Evolutionary conservation across 768 basidiomycete species (phyloP), one percentile per base, ranked within the genome.

Genomic region (Tephrocybe sp.): DNA sequence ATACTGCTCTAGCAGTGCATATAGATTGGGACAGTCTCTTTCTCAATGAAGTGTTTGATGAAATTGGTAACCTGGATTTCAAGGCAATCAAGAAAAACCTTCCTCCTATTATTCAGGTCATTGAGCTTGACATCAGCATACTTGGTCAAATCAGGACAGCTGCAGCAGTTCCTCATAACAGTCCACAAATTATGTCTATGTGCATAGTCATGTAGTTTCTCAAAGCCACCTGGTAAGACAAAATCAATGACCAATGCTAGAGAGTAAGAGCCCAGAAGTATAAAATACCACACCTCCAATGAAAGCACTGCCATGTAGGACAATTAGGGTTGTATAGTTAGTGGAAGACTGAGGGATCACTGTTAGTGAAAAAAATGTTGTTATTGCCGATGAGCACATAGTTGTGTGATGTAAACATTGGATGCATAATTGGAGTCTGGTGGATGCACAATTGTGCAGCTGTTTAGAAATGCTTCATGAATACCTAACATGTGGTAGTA

Each of bases 291-390:
- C 38, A 73, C 71, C 53, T 40, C 62, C 62, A 43, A 61, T 69
- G 51, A 72, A 69, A n/a, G 58, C 65, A 10, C 55, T 62, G 11
- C 73, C 72, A 50, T 73, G 72, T 23, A 68, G 50, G 20, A 70
- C 48, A 9, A 73, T 45, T 2, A 73, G 28, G 2, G 72, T 73
- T 0, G 68, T 73, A 50, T 73, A 73, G 43, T 68, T 57, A n/a
- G 25, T 44, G 8, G 68, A 62, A 20, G 55, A 23, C 0, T 0
- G 65, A 59, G n/a, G 67, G 57, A 1, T 72, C 72, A 40, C 64
- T 69, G 55, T 73, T 71, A n/a, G 61, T 65, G 47, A 62, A 73
- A 44, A 41, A 62, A n/a, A 72, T 59, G 14, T 66, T 41, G 28
- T 61, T 62, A 1, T 64, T 66, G 30, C 62, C 56, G 7, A 60